These are phyloP conservation scores for Cystobasidiaceae sp. DNA, from an alignment of 1,284 basidiomycete genomes.

Conservation along the genomic window DNA sequence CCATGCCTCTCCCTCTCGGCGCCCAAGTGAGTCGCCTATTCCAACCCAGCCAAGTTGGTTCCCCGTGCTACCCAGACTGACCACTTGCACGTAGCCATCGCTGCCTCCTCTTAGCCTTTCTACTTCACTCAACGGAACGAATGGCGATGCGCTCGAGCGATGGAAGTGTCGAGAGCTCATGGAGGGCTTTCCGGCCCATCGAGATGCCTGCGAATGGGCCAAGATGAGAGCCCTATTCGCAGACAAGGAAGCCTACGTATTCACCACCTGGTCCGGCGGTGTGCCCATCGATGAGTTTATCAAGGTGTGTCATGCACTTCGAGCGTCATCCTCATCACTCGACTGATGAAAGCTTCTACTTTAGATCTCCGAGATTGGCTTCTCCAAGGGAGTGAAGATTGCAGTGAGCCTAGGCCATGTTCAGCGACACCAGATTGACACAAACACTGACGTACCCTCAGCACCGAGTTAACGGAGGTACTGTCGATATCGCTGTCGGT, in stretches of 20 bases:
- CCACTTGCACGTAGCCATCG: background rate
- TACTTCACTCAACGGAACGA: conserved; percentile 27
- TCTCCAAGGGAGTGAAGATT: conserved; percentile 42
- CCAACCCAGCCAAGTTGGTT: background rate
- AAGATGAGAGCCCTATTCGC: conserved; percentile 43
- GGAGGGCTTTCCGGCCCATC: conserved; percentile 43
- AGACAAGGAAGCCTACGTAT: conserved; percentile 43
- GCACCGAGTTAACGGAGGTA: conserved; percentile 42
- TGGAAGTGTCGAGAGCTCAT: conserved; percentile 41
- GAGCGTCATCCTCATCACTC: background rate
- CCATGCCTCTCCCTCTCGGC: conserved; percentile 35
- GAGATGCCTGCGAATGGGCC: conserved; percentile 44
- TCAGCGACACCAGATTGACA: too few relatives aligned
- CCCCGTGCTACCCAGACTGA: background rate
- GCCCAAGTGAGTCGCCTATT: conserved; percentile 19
- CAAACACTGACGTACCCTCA: background rate
- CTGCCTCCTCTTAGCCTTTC: conserved; percentile 17
- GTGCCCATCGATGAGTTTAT: conserved; percentile 45
- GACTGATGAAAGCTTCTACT: background rate
- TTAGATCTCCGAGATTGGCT: conserved; percentile 34
- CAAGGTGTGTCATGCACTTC: conserved; percentile 34
- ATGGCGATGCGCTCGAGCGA: conserved; percentile 38
- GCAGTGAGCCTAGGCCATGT: conserved; percentile 30
- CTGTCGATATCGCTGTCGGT: conserved; percentile 41
- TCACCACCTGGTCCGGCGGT: conserved; percentile 45